Conservation (phyloP, 1,284 basidiomycete species). For the Jaminaea rosea region DNA sequence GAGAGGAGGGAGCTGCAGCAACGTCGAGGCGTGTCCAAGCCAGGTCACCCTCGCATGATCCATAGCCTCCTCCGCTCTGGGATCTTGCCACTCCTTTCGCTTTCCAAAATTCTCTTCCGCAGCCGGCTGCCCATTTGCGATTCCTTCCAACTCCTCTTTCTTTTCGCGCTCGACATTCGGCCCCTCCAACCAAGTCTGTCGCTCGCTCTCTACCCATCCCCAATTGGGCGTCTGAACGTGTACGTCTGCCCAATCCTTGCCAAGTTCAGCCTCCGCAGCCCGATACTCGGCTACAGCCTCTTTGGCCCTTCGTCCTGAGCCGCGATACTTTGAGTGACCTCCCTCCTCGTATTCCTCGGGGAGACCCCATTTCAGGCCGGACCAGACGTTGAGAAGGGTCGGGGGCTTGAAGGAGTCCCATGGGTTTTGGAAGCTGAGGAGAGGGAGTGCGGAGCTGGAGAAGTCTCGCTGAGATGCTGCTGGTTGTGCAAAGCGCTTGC, state of each 20-base stretch:
- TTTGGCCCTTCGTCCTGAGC: slow-evolving; percentile 12
- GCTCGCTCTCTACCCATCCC: slow-evolving; percentile 12
- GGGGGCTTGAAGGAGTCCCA: slow-evolving; percentile 29
- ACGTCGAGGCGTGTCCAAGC: slow-evolving; percentile 12
- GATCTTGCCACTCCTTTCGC: neutral
- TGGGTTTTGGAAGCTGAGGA: slow-evolving; percentile 23
- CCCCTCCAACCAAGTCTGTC: neutral
- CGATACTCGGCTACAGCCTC: slow-evolving; percentile 8
- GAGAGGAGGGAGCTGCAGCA: slow-evolving; percentile 9
- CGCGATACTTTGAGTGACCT: slow-evolving; percentile 1
- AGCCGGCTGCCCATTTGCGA: neutral
- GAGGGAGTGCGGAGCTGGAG: slow-evolving; percentile 6
- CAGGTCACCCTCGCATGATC: slow-evolving; percentile 9
- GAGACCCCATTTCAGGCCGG: slow-evolving; percentile 32
- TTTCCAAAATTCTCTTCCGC: slow-evolving; percentile 2
- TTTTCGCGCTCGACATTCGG: neutral
- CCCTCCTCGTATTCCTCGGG: slow-evolving; percentile 28
- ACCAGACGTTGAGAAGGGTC: slow-evolving; percentile 12
- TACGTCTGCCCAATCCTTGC: slow-evolving; percentile 17
- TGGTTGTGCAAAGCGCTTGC: neutral
- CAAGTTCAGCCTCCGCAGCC: slow-evolving; percentile 8
- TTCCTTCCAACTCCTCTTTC: neutral
- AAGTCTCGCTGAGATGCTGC: neutral
- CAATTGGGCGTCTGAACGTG: slow-evolving; percentile 16
- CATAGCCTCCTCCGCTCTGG: neutral